Evolutionary conservation across 257 asterid species (phyloP).

Genomic region (Rubia yunnanensis): DNA sequence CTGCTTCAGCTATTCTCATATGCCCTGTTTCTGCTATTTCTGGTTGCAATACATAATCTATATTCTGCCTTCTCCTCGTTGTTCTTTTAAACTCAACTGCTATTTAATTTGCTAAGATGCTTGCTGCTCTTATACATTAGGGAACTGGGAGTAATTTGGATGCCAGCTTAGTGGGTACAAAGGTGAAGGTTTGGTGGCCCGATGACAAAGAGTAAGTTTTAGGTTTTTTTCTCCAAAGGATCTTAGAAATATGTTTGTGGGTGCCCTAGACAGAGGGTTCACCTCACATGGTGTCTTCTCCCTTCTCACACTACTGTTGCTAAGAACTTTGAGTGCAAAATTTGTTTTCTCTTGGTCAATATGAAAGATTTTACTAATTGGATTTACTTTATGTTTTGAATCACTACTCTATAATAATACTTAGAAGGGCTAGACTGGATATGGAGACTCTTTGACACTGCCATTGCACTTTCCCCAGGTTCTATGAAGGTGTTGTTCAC

Average conservation of each 20-base stretch:
- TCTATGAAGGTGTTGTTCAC: slow-evolving; percentile 59
- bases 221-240: neutral
- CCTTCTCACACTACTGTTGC: neutral
- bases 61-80: neutral
- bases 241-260: neutral
- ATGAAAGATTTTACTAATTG: neutral
- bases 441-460: slow-evolving; percentile 14
- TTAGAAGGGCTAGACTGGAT: neutral
- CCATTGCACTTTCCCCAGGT: slow-evolving; percentile 40
- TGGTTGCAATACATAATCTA: neutral
- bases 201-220: slow-evolving; percentile 57
- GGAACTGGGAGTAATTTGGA: slow-evolving; percentile 37
- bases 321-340: neutral
- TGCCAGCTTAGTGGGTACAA: slow-evolving; percentile 61
- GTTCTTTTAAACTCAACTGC: too few species aligned
- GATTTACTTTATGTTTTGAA: neutral
- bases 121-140: slow-evolving; percentile 28
- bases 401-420: neutral
- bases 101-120: neutral
- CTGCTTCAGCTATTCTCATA: neutral
- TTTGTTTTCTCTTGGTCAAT: neutral
- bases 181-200: slow-evolving; percentile 93
- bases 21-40: neutral
- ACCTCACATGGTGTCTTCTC: neutral
- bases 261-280: neutral